Evolutionary conservation across 2,329 filamentous ascomycete genomes (phyloP).

Genomic region (Arthrinium phaeospermum): DNA sequence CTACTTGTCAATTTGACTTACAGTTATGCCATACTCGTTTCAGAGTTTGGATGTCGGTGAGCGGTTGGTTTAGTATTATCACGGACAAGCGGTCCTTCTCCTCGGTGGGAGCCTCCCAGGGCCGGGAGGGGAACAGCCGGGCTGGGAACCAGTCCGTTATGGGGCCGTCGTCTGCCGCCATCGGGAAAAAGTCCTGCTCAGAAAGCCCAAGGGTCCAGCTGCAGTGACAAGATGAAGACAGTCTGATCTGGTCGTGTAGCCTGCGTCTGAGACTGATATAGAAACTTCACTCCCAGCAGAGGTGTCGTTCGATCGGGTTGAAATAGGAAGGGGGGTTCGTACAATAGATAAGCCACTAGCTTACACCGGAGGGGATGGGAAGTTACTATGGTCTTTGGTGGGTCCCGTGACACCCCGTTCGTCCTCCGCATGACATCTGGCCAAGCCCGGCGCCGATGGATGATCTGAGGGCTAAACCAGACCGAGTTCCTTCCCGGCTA

Average conservation of each 20-base stretch:
- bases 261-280: not conserved
- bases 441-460: not conserved
- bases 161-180: not conserved
- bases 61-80: slow-evolving; percentile 66
- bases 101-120: slow-evolving; percentile 26
- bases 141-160: slow-evolving; percentile 43
- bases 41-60: slow-evolving; percentile 41
- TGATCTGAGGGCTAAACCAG: not conserved
- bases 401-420: slow-evolving; percentile 13
- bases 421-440: not conserved
- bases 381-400: slow-evolving; percentile 13
- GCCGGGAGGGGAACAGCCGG: slow-evolving; percentile 31
- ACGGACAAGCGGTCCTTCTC: slow-evolving; percentile 50
- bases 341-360: not conserved
- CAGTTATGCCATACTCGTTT: slow-evolving; percentile 36
- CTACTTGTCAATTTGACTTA: slow-evolving; percentile 23
- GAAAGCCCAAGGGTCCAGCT: not conserved
- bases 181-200: not conserved
- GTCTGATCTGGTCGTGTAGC: not conserved
- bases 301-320: not conserved
- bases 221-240: not conserved
- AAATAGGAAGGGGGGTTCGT: not conserved
- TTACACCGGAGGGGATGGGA: slow-evolving; percentile 1
- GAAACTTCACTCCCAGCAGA: not conserved
- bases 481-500: not conserved